phyloP scores from a whole-genome alignment of 73 alveolate species.

The Vitrella brassicaformis region DNA sequence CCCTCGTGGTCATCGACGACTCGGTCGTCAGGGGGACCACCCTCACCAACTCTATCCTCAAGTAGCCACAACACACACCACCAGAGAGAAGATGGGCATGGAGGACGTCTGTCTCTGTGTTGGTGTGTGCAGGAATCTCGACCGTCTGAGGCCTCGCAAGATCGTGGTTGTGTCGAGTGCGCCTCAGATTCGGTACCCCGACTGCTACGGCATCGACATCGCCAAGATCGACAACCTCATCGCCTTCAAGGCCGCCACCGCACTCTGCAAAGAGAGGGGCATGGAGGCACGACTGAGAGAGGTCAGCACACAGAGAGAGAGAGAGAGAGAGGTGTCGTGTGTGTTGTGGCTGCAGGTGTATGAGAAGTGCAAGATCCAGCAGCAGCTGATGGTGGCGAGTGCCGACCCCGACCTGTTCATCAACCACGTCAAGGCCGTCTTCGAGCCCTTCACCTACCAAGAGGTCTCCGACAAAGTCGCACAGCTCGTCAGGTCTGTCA shows the following conservation, averaged over 20 bases:
- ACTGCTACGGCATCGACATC: slow-evolving; percentile 39
- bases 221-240: slow-evolving; percentile 24
- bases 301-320: not conserved
- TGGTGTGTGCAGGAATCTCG: not conserved
- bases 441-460: slow-evolving; percentile 8
- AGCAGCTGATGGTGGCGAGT: not conserved
- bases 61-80: no score
- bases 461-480: not conserved
- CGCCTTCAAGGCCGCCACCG: slow-evolving; percentile 38
- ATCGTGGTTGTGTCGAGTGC: slow-evolving; percentile 8
- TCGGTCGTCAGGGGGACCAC: slow-evolving; percentile 39
- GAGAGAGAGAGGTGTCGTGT: not conserved
- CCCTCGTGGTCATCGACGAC: slow-evolving; percentile 36
- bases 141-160: not conserved
- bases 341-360: not conserved
- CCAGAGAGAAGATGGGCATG: no score
- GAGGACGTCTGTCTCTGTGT: not conserved
- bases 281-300: not conserved
- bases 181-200: slow-evolving; percentile 39
- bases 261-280: slow-evolving; percentile 9
- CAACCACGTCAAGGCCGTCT: slow-evolving; percentile 13
- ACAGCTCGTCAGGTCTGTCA: not conserved
- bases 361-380: not conserved
- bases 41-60: slow-evolving; percentile 24
- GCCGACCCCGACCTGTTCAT: not conserved